Percentiles rank a stretch among this genome's conserved stretches.
phyloP scores from a whole-genome alignment of 345 rosid species.

The Schrenkiella parvula region DNA sequence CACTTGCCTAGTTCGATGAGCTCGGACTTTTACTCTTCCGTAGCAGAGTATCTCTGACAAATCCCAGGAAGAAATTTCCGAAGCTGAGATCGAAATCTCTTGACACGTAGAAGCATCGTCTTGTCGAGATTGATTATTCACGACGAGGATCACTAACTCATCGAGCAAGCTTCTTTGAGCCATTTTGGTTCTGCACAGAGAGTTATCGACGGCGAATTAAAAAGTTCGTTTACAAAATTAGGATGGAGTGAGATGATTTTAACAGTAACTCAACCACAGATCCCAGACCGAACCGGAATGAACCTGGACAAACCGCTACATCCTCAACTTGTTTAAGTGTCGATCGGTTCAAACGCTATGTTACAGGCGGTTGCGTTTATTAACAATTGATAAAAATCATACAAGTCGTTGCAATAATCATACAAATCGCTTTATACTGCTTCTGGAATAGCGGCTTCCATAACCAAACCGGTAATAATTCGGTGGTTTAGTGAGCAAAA shows the following conservation, averaged over 20 bases:
- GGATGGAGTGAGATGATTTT: neutral
- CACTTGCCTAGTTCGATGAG: slow-evolving; percentile 46
- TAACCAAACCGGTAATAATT: neutral
- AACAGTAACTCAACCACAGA: neutral
- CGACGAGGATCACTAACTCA: slow-evolving; percentile 35
- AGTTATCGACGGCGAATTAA: neutral
- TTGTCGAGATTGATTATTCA: slow-evolving; percentile 28
- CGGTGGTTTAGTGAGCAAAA: neutral
- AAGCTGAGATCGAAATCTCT: slow-evolving; percentile 39
- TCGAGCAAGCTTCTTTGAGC: slow-evolving; percentile 38
- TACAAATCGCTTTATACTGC: no score
- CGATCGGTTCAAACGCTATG: no score
- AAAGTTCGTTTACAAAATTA: neutral
- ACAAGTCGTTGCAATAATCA: no score
- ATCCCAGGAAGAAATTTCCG: slow-evolving; percentile 46
- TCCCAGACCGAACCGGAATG: neutral
- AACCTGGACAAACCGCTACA: neutral
- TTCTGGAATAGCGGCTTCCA: neutral
- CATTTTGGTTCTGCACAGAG: slow-evolving; percentile 29
- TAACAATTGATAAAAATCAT: no score
- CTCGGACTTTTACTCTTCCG: slow-evolving; percentile 42
- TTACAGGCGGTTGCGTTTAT: no score
- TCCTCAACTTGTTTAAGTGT: no score
- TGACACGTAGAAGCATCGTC: slow-evolving; percentile 14
- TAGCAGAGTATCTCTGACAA: slow-evolving; percentile 36